Base-by-base conservation (phyloP, 2,329 filamentous ascomycete species). In the Lachnellula suecica region DNA sequence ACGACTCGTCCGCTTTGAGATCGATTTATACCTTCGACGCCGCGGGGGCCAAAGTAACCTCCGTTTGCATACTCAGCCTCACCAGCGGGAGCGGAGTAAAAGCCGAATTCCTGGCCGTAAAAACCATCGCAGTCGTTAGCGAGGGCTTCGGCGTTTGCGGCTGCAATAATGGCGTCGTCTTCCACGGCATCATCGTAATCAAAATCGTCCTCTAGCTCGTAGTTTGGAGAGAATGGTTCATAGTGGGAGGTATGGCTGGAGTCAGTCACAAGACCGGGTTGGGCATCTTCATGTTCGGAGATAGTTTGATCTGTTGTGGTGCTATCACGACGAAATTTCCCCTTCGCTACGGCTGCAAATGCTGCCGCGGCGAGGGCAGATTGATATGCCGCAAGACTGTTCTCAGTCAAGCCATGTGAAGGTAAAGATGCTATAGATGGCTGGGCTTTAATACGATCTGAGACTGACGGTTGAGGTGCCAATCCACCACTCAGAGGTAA, bases 61-160 rank as follows among this genome's bases (percentile, higher is more conserved):
- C 94, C 94, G 61, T 91, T 88, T 13, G 84, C 80, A 61, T 87
- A 89, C 37, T 68, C 71, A 0, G 70, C 67, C 41, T 71, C 67
- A 10, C 72, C 67, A 4, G 72, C 60, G 0, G 82, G 80, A 1
- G 78, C 75, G 1, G 92, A 91, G 68, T 96, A 99, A 69, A 99
- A 99, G 1, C 91, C 92, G 66, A 99, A 99, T 68, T 99, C 94
- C 61, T 91, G 87, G 0, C 94, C 94, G 66, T 99, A 99, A 74
- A 94, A 95, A 0, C 91, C 93, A 58, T 97, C 93, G 6, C 87
- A 87, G 65, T 99, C 94, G 60, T 91, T 92, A 42, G 94, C 93
- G 7, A 99, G 77, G 1, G 89, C 94, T 67, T 94, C 92, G 1
- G 93, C 92, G 62, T 99, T 99, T 4, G 94, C 94, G 52, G 91